Evolutionary conservation across 768 basidiomycete species (phyloP), one percentile per base, ranked within the genome.

Genomic region (Rubroboletus pulcherrimus): DNA sequence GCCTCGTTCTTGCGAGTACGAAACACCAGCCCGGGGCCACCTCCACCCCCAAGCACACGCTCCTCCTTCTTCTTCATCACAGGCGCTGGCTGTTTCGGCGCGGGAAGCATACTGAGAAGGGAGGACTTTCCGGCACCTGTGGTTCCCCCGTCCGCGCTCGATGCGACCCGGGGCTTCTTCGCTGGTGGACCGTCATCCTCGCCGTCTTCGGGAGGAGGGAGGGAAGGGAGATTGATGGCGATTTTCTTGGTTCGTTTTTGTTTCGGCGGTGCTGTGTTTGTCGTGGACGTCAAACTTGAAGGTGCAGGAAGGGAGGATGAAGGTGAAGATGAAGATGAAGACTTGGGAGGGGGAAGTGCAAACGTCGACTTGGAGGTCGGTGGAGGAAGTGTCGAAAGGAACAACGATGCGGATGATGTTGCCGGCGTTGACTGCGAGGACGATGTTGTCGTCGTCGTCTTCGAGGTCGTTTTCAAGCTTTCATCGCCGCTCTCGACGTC

Each of bases 61-160:
- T 81, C 78, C 6, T 77, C 69, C 30, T 69, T 62, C 51, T 69
- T 71, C 57, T 58, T 49, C 26, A 68, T 64, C n/a, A 77, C 66
- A 10, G 81, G 76, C 7, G 24, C 71, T 65, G 52, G 76, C 73
- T 66, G 80, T 71, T 85, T 89, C 6, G 90, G 90, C 0, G 84
- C 80, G 34, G 90, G 90, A 11, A 92, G 76, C 85, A 91, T 89
- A 9, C 80, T 79, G 33, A 91, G 63, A 46, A 92, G 66, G 3
- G 83, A 80, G 0, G 89, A 91, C 12, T 67, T 66, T 10, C 88
- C 88, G 29, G 82, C 82, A 7, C 48, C 48, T 1, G 35, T 3
- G 7, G 15, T 17, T 11, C 24, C 48, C 11, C 48, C 14, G 8
- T 85, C 82, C 9, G 57, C 38, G 30, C 51, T 49, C 21, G 78